Base-by-base conservation (phyloP, 2,329 filamentous ascomycete genomes). In the Thielaviopsis cerberus region DNA sequence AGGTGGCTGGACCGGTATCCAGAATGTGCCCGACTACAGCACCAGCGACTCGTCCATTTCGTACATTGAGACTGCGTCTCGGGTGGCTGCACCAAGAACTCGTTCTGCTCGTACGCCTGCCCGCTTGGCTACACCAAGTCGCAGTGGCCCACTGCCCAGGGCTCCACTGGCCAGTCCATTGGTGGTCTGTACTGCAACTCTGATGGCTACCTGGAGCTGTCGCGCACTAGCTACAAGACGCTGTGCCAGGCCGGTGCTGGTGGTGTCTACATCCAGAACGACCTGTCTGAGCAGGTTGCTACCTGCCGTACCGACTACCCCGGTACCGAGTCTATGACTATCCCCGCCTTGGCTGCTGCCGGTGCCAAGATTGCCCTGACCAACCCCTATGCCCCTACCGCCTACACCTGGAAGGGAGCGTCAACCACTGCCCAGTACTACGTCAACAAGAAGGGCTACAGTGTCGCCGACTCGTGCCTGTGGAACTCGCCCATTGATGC, bases 241-340 rank as follows among this genome's bases (percentile, higher is more conserved):
- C 82, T 98, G 34, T 98, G 92, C 72, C 81, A 85, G 66, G 64
- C 72, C 30, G 89, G 90, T 62, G 77, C 79, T 54, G 81, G 82
- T 48, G 80, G 83, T 63, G 79, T 96, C 63, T 75, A 76, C 61
- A 79, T 95, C 61, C 68, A 83, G 69, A 98, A 95, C 77, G 81
- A 83, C 58, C 76, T 96, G 34, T 67, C 70, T 54, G 67, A 79
- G 41, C 72, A 78, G 51, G 84, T 87, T 26, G 78, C 85, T 51
- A 79, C 94, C 64, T 98, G 92, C 81, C 88, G 88, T 70, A 97
- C 92, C 63, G 89, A 96, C 70, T 98, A 98, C 73, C 92, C 92
- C 62, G 91, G 89, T 67, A 89, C 82, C 60, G 92, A 98, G 74
- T 77, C 77, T 65, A 91, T 95, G 82, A 87, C 86, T 57, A 78